These are phyloP conservation scores for Physaria fendleri DNA, from an alignment of 345 rosid species.

Conservation along the genomic window DNA sequence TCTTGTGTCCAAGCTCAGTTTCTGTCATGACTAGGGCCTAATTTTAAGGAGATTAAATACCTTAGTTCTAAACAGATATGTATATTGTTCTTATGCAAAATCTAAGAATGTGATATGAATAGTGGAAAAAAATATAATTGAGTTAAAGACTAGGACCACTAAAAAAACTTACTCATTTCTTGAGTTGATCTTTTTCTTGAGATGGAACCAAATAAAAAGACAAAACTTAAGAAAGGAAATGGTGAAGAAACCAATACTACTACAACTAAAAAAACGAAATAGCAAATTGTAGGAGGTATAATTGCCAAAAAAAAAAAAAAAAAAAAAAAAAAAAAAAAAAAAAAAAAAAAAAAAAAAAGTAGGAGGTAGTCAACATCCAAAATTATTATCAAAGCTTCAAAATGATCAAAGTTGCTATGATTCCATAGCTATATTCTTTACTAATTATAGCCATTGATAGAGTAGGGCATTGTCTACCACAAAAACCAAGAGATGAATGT, in stretches of 20 bases:
- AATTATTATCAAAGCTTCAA: slow-evolving; percentile 33
- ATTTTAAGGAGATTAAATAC: background rate
- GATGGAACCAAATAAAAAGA: slow-evolving; percentile 17
- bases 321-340: no score
- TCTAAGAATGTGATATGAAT: slow-evolving; percentile 22
- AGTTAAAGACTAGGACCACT: slow-evolving; percentile 29
- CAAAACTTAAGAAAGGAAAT: background rate
- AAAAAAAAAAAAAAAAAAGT: slow-evolving; percentile 12
- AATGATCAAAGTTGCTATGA: slow-evolving; percentile 26
- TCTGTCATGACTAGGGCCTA: background rate
- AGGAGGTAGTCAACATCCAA: slow-evolving; percentile 38
- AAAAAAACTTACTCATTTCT: slow-evolving; percentile 29
- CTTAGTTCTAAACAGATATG: background rate
- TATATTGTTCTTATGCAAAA: slow-evolving; percentile 2
- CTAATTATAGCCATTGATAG: slow-evolving; percentile 7
- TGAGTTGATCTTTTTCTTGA: slow-evolving; percentile 20
- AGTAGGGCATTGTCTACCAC: slow-evolving; percentile 13
- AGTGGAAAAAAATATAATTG: slow-evolving; percentile 9
- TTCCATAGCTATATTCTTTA: slow-evolving; percentile 12
- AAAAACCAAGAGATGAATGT: slow-evolving; percentile 5
- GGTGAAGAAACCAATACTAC: slow-evolving; percentile 3
- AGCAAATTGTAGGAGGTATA: slow-evolving; percentile 20
- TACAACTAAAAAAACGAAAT: slow-evolving; percentile 14
- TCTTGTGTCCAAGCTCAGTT: background rate
- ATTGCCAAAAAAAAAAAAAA: no score